Percentiles rank a stretch among this genome's conserved stretches.
These are phyloP conservation scores for Phytophthora tentaculata DNA, from an alignment of 352 stramenopile genomes.

Conservation along the genomic window DNA sequence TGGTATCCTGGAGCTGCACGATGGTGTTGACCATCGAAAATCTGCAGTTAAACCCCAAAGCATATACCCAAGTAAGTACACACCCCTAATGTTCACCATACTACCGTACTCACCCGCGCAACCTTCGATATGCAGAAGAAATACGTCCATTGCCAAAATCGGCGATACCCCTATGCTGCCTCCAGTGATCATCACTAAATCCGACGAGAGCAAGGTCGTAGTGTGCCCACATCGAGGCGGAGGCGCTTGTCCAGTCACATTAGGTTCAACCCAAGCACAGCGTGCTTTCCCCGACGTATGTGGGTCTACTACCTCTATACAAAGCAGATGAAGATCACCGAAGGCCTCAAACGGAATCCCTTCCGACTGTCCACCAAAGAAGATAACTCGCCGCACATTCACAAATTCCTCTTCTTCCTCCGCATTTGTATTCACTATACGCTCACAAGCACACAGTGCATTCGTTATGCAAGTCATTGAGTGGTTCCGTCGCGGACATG, in stretches of 20 bases:
- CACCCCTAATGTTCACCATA: background rate
- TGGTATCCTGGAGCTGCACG: conserved; percentile 25
- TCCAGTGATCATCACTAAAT: conserved; percentile 58
- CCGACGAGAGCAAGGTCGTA: conserved; percentile 48
- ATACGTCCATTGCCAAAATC: conserved; percentile 48
- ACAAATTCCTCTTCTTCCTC: conserved; percentile 23
- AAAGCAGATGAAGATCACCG: conserved; percentile 64
- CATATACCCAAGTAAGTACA: background rate
- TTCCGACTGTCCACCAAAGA: conserved; percentile 77
- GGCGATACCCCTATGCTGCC: conserved; percentile 69
- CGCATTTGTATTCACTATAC: background rate
- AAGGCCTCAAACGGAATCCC: conserved; percentile 72
- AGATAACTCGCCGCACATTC: conserved; percentile 51
- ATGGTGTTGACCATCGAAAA: conserved; percentile 67
- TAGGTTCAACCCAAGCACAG: conserved; percentile 48
- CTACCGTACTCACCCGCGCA: conserved; percentile 30
- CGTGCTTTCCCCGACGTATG: conserved; percentile 26
- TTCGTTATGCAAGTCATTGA: conserved; percentile 68
- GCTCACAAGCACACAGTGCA: conserved; percentile 19
- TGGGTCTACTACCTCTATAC: conserved; percentile 34
- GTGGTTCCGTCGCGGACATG: conserved; percentile 65
- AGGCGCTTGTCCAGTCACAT: conserved; percentile 42
- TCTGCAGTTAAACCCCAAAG: conserved; percentile 15
- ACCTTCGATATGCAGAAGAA: conserved; percentile 51
- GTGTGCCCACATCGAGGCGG: conserved; percentile 56